Conservation (phyloP, 495 filamentous ascomycete species). For the Oidiodendron maius region DNA sequence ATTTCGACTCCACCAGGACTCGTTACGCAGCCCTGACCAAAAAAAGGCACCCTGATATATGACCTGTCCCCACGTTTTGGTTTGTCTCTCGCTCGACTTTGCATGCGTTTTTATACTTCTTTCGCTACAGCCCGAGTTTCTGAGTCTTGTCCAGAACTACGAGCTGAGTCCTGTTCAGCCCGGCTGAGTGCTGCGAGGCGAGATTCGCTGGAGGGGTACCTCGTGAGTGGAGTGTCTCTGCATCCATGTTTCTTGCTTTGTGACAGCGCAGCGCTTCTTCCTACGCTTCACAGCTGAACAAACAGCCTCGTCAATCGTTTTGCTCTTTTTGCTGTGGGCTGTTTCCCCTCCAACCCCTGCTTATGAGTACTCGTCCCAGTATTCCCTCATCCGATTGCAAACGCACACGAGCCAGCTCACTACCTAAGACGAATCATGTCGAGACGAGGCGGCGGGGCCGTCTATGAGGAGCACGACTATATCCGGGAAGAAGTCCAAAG, state of each 20-base stretch:
- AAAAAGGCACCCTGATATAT: too few species aligned
- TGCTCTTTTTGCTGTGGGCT: neutral
- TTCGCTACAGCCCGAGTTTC: neutral
- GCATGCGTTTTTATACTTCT: too few species aligned
- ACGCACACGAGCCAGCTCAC: neutral
- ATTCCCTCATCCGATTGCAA: neutral
- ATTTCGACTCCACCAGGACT: too few species aligned
- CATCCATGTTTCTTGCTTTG: slow-evolving; percentile 8
- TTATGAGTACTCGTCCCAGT: neutral
- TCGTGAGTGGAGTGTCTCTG: neutral
- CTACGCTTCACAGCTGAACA: neutral
- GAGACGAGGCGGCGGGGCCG: slow-evolving; percentile 3
- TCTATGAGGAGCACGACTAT: slow-evolving; percentile 18
- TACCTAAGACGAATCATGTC: slow-evolving; percentile 16
- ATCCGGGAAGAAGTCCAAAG: slow-evolving; percentile 5
- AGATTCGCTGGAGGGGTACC: neutral
- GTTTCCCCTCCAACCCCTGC: neutral
- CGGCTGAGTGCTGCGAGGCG: neutral
- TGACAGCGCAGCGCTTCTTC: slow-evolving; percentile 16
- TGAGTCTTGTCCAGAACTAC: neutral
- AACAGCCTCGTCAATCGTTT: slow-evolving; percentile 7
- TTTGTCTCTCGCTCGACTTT: too few species aligned
- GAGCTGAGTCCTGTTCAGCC: neutral
- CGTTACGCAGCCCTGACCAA: too few species aligned
- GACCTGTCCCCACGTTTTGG: too few species aligned